These are phyloP conservation scores for Heliamphora pulchella DNA, from an alignment of 179 eudicot species.

Conservation along the genomic window DNA sequence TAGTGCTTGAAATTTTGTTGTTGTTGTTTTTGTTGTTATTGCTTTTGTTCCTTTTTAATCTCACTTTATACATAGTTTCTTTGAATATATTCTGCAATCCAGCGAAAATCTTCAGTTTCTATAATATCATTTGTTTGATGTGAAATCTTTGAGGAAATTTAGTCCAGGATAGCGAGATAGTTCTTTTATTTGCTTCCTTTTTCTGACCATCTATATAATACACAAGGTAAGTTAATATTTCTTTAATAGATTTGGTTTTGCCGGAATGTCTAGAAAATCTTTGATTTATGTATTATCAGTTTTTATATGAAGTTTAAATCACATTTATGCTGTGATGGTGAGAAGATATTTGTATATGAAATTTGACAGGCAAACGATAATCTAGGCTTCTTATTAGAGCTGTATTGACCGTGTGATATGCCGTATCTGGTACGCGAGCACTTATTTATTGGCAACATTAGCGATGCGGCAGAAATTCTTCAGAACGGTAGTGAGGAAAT, in stretches of 20 bases:
- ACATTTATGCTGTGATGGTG: neutral
- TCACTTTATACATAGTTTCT: neutral
- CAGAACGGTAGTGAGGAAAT: slow-evolving; percentile 46
- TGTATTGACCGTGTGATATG: slow-evolving; percentile 28
- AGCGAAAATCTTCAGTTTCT: neutral
- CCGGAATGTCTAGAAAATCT: neutral
- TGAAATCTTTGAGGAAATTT: neutral
- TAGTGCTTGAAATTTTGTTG: neutral
- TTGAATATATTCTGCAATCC: neutral
- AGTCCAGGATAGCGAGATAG: neutral
- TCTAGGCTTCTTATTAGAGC: slow-evolving; percentile 7
- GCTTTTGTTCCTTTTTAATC: neutral
- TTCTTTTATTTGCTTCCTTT: neutral
- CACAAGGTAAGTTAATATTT: neutral
- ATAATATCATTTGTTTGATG: neutral
- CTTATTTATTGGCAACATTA: slow-evolving; percentile 42
- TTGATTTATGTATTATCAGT: neutral
- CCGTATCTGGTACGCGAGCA: slow-evolving; percentile 40
- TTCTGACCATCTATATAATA: neutral
- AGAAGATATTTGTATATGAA: neutral
- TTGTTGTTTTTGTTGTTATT: neutral
- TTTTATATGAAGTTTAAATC: neutral
- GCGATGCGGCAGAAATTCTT: slow-evolving; percentile 62
- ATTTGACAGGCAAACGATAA: neutral
- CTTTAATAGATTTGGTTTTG: neutral